Conservation (phyloP, 2,329 filamentous ascomycete species). For the Fusarium decemcellulare region DNA sequence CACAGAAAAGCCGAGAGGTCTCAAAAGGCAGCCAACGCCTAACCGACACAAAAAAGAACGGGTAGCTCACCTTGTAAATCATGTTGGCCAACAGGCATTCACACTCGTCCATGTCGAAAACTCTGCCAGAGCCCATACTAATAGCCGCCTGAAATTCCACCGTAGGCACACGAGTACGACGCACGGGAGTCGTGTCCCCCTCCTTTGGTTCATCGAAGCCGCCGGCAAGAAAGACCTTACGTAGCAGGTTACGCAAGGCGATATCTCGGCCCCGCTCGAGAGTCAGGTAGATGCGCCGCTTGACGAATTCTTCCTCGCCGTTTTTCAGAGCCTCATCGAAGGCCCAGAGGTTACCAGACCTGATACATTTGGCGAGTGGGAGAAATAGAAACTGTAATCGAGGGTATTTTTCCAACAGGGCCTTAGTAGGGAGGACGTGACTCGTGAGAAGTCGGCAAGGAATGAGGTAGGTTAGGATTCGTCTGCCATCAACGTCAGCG, state of each 20-base stretch:
- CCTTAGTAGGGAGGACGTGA: conserved; percentile 83
- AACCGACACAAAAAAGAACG: conserved; percentile 9
- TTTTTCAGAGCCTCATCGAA: conserved; percentile 87
- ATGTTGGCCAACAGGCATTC: conserved; percentile 96
- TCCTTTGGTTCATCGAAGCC: conserved; percentile 86
- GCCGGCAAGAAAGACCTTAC: conserved; percentile 89
- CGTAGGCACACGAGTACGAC: conserved; percentile 84
- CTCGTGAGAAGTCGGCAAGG: conserved; percentile 92
- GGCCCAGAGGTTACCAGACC: conserved; percentile 82
- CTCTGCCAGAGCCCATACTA: conserved; percentile 77
- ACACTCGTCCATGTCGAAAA: conserved; percentile 89
- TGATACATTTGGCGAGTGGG: conserved; percentile 84
- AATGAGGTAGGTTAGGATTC: conserved; percentile 95
- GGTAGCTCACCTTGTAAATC: conserved; percentile 89
- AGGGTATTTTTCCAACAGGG: conserved; percentile 82
- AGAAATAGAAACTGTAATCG: conserved; percentile 83
- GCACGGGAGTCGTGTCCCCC: conserved; percentile 71
- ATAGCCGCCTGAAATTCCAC: conserved; percentile 89
- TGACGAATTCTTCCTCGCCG: conserved; percentile 94
- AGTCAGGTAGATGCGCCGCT: conserved; percentile 92
- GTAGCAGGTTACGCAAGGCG: conserved; percentile 88
- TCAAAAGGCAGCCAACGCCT: conserved; percentile 23
- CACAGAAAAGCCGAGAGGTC: background rate
- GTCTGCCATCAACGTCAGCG: conserved; percentile 60
- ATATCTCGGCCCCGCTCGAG: conserved; percentile 94